Evolutionary conservation across 768 basidiomycete species (phyloP), one percentile per base, ranked within the genome.

Genomic region (Kondoa malvinella): DNA sequence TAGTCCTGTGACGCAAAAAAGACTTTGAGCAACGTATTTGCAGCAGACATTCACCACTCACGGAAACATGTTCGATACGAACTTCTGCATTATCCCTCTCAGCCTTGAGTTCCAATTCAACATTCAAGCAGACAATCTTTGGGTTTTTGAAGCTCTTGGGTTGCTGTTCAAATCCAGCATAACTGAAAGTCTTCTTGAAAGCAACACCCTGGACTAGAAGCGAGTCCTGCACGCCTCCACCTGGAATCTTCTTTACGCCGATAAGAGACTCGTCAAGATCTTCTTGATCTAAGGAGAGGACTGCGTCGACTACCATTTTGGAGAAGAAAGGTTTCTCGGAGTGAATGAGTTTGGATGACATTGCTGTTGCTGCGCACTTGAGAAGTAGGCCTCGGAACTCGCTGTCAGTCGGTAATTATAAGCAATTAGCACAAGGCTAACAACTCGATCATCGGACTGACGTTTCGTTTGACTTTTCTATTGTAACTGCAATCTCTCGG

Each of bases 11-110:
- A 2, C n/a, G 27, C 1, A 4, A 3, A 25, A 16, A 29, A 59
- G 31, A 16, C 34, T 21, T 59, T 21, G 40, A 1, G 34, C 21
- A 32, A 0, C 3, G 61, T 29, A n/a, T 17, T 56, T 14, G 59
- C 16, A 1, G 67, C 21, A 17, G 26, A 0, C 3, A 4, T 26
- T n/a, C n/a, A n/a, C n/a, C n/a, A 71, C 76, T 33, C 66, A 77
- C 76, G 21, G 91, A 87, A 29, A 99, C 94, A 17, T 87, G 87
- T 74, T 97, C 91, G 21, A 99, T 91, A 34, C 95, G 85, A 56
- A 99, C 90, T 78, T 99, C 95, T 1, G 95, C 95, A 72, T 99
- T 99, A 78, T 99, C 95, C 77, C 97, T 92, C 79, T 99, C 95
- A 0, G 95, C 95, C 78, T 99, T 99, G 72, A 99, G 81, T 78